Evolutionary conservation across 495 filamentous ascomycete genomes (phyloP).

Genomic region (Penicillium macrosclerotiorum): DNA sequence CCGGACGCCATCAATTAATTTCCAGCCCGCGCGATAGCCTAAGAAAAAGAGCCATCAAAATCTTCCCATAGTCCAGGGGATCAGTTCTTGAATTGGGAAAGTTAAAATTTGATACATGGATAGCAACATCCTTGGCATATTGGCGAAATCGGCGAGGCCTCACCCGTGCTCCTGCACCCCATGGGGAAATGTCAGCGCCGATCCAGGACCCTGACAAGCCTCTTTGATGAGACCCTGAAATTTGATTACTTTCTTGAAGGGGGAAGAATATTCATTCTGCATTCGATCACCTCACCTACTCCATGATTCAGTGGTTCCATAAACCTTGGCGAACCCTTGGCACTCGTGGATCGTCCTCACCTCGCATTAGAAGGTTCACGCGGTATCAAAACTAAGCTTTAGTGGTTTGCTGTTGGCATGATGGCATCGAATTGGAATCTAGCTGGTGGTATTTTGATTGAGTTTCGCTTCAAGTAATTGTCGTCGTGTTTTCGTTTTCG

Average conservation of each 20-base stretch:
- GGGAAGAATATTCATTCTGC: neutral
- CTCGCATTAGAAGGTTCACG: slow-evolving; percentile 1
- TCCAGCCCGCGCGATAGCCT: slow-evolving; percentile 1
- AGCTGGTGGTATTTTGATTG: neutral
- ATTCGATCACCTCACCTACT: slow-evolving; percentile 19
- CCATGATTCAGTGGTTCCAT: slow-evolving; percentile 6
- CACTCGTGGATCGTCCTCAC: slow-evolving; percentile 11
- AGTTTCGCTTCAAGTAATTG: neutral
- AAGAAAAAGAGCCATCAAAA: slow-evolving; percentile 2
- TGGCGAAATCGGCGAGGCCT: slow-evolving; percentile 20
- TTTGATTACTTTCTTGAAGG: neutral
- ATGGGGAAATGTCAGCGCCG: slow-evolving; percentile 12
- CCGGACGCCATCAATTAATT: neutral
- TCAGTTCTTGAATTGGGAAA: neutral
- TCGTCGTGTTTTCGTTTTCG: no score
- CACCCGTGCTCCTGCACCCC: slow-evolving; percentile 1
- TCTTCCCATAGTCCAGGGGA: no score
- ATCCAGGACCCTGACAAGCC: slow-evolving; percentile 18
- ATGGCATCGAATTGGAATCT: slow-evolving; percentile 5
- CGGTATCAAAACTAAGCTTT: slow-evolving; percentile 4
- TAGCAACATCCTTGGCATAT: slow-evolving; percentile 31
- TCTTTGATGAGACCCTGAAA: neutral
- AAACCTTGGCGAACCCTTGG: slow-evolving; percentile 16
- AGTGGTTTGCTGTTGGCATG: no score
- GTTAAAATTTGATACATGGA: slow-evolving; percentile 7